A percentile compares a stretch with the other conserved stretches of the same genome.
Evolutionary conservation across 2,329 filamentous ascomycete genomes (phyloP).

Genomic region (Parastagonospora nodorum): DNA sequence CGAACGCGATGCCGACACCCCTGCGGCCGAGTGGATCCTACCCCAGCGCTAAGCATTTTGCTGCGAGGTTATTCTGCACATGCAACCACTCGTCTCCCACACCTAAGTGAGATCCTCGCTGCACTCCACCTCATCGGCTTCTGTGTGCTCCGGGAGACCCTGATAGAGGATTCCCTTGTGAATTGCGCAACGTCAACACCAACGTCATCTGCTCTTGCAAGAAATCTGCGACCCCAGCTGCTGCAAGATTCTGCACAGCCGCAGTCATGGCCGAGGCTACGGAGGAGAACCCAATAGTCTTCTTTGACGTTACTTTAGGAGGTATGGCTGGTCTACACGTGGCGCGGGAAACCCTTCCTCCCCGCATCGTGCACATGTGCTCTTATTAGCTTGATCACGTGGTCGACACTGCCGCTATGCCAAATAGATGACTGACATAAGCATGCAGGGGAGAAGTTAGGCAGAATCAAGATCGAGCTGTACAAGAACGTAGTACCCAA

Average conservation of each 20-base stretch:
- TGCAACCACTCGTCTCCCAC: constrained; percentile 14
- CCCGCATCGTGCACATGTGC: constrained; percentile 14
- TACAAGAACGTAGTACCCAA: constrained; percentile 83
- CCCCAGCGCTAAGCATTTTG: constrained; percentile 20
- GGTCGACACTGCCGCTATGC: constrained; percentile 4
- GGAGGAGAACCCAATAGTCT: constrained; percentile 60
- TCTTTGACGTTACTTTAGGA: constrained; percentile 80
- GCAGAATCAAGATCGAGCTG: constrained; percentile 61
- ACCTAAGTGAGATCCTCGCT: constrained; percentile 18
- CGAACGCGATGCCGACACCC: not conserved
- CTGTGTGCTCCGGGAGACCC: not conserved
- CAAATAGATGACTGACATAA: constrained; percentile 25
- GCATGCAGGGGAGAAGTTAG: constrained; percentile 41
- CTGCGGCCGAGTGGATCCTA: constrained; percentile 12
- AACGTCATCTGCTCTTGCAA: constrained; percentile 27
- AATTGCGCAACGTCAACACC: not conserved
- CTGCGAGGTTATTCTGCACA: not conserved
- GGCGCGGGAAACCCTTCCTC: not conserved
- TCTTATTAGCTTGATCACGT: constrained; percentile 9
- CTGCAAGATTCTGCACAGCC: constrained; percentile 28
- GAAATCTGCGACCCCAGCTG: not conserved
- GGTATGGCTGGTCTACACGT: constrained; percentile 56
- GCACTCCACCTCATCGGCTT: not conserved
- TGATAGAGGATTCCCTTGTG: not conserved
- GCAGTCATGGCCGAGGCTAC: constrained; percentile 41